phyloP scores from a whole-genome alignment of 2,329 filamentous ascomycete genomes.

The Penicillium sp. region DNA sequence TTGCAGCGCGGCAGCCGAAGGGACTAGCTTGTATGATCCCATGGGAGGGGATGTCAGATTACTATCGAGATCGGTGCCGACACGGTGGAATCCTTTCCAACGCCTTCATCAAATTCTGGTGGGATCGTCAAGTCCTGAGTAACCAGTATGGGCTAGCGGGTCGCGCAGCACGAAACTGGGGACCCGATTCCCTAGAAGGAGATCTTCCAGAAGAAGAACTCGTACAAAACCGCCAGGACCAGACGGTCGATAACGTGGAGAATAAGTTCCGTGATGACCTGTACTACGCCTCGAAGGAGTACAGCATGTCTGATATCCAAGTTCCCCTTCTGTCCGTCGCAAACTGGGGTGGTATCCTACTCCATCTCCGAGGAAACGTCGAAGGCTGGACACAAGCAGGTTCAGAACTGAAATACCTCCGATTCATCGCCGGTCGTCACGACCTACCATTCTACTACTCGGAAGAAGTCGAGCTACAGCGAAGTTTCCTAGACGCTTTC shows the following conservation, averaged over 20 bases:
- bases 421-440: slow-evolving; percentile 71
- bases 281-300: slow-evolving; percentile 70
- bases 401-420: slow-evolving; percentile 69
- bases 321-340: slow-evolving; percentile 70
- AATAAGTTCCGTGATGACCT: slow-evolving; percentile 64
- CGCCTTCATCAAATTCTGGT: slow-evolving; percentile 66
- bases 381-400: slow-evolving; percentile 67
- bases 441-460: slow-evolving; percentile 74
- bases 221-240: slow-evolving; percentile 44
- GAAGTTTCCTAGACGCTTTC: slow-evolving; percentile 71
- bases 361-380: slow-evolving; percentile 72
- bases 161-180: slow-evolving; percentile 57
- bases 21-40: slow-evolving; percentile 57
- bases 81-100: slow-evolving; percentile 67
- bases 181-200: slow-evolving; percentile 50
- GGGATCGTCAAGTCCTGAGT: slow-evolving; percentile 66
- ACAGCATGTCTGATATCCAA: slow-evolving; percentile 66
- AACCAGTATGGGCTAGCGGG: slow-evolving; percentile 70
- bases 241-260: slow-evolving; percentile 51
- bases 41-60: slow-evolving; percentile 62
- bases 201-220: slow-evolving; percentile 42
- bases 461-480: slow-evolving; percentile 70
- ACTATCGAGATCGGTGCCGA: slow-evolving; percentile 62
- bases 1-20: slow-evolving; percentile 57
- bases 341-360: slow-evolving; percentile 72